Evolutionary conservation across 106 monocot species (phyloP).

Genomic region (Ottelia alismoides): DNA sequence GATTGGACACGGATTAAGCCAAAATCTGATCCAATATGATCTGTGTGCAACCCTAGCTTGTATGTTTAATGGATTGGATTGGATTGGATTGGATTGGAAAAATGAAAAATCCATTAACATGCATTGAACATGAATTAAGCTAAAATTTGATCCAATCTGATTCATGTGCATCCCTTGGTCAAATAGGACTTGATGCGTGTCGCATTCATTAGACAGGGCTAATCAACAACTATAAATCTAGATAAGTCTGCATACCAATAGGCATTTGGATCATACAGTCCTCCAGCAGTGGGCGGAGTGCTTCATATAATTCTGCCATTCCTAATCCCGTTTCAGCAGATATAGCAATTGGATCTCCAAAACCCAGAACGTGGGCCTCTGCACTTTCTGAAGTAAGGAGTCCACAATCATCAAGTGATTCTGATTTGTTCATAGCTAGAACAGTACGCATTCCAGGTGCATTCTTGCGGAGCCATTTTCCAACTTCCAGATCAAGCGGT

Average conservation of each 20-base stretch:
- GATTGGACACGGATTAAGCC: too few species aligned
- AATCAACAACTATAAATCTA: too few species aligned
- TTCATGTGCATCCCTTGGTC: too few species aligned
- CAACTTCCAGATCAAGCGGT: conserved; percentile 90
- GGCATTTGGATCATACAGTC: conserved; percentile 48
- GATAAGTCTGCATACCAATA: conserved; percentile 24
- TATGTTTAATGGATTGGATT: too few species aligned
- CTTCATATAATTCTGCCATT: conserved; percentile 92
- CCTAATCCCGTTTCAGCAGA: conserved; percentile 96
- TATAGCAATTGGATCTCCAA: conserved; percentile 97
- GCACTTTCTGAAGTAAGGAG: conserved; percentile 54
- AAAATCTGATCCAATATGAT: too few species aligned
- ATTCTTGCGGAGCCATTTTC: conserved; percentile 86
- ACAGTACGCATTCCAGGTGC: conserved; percentile 55
- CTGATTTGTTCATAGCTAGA: conserved; percentile 91
- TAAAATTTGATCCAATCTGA: too few species aligned
- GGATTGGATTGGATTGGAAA: too few species aligned
- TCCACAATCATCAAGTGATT: conserved; percentile 74
- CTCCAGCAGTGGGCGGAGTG: conserved; percentile 69
- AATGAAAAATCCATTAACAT: too few species aligned
- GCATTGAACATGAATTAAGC: too few species aligned
- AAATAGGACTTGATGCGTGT: too few species aligned
- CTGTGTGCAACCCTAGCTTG: too few species aligned
- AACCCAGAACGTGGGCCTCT: conserved; percentile 76
- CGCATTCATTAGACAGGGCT: too few species aligned